phyloP scores from a whole-genome alignment of 805 yeast genomes.

The Pichia heedii region DNA sequence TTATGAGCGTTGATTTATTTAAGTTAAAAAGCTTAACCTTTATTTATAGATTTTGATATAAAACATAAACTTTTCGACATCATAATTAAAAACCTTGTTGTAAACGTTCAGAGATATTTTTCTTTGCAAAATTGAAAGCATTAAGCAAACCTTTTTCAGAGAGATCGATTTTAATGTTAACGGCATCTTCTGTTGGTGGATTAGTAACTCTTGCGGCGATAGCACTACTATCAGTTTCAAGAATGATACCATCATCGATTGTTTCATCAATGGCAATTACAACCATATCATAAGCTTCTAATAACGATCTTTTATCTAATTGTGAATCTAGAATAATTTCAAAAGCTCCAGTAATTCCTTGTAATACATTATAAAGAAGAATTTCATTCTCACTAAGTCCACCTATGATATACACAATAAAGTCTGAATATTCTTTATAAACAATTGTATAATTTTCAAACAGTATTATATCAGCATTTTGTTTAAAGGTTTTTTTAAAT shows the following conservation, averaged over 20 bases:
- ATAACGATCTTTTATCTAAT: constrained; percentile 68
- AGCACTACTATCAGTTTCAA: constrained; percentile 81
- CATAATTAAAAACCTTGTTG: constrained; percentile 29
- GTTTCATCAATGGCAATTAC: constrained; percentile 85
- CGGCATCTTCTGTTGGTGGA: constrained; percentile 63
- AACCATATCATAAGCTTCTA: constrained; percentile 79
- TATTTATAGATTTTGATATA: not conserved
- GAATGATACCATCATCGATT: constrained; percentile 84
- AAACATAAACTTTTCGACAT: no score
- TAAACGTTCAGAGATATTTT: constrained; percentile 40
- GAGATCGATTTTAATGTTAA: constrained; percentile 51
- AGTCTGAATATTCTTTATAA: constrained; percentile 80
- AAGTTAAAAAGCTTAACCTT: no score
- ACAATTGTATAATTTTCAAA: constrained; percentile 73
- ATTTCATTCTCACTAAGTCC: constrained; percentile 78
- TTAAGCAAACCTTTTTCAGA: constrained; percentile 70
- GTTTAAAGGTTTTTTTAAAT: constrained; percentile 68
- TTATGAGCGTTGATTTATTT: not conserved
- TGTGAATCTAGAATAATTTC: constrained; percentile 63
- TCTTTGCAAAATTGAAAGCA: constrained; percentile 83
- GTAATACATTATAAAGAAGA: constrained; percentile 62
- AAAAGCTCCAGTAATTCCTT: constrained; percentile 73
- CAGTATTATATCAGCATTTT: constrained; percentile 69
- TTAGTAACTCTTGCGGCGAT: constrained; percentile 89
- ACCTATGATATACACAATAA: constrained; percentile 63